Evolutionary conservation across 495 filamentous ascomycete species (phyloP), one percentile per base, ranked within the genome.

Genomic region (Schizothecium vesticola): DNA sequence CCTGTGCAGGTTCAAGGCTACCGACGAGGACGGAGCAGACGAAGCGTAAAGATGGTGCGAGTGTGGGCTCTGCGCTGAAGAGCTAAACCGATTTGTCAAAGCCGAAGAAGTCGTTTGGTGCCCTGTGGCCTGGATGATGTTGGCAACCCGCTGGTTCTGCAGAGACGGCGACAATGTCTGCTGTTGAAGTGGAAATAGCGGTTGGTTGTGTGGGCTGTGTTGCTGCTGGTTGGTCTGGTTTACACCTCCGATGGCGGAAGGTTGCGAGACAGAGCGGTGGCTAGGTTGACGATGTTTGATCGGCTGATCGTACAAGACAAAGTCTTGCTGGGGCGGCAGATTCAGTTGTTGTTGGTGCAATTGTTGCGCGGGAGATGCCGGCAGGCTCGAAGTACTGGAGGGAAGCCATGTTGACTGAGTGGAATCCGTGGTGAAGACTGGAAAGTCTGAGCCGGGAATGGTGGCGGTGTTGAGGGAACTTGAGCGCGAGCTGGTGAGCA

Each of bases 371-470:
- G 84, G 78, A 79, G 78, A 74, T 79, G 84, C 85, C 85, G 83
- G 84, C 84, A 81, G 84, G 84, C 82, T 84, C 74, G 80, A 74
- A 71, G 85, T 82, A 84, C 79, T 86, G 81, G 84, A 83, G 82
- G 83, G 84, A 84, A 78, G 82, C 84, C 85, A 87, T 87, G 80
- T 65, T 85, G 80, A 80, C 82, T 82, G 85, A 73, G 74, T 70
- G 59, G 81, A 80, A 84, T 84, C 83, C 84, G 85, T 87, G 77
- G 82, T 87, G 85, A 86, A 85, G 83, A 84, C 80, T 80, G 76
- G 70, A 71, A 80, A 83, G 82, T 84, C 84, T 83, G 75, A 78
- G 66, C 73, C 74, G 74, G 76, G 75, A 83, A 86, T 85, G 75
- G 76, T 82, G 78, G 81, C 78, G 80, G 82, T 80, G 74, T 68